phyloP scores from a whole-genome alignment of 495 filamentous ascomycete species.

The Daldinia caldariorum region DNA sequence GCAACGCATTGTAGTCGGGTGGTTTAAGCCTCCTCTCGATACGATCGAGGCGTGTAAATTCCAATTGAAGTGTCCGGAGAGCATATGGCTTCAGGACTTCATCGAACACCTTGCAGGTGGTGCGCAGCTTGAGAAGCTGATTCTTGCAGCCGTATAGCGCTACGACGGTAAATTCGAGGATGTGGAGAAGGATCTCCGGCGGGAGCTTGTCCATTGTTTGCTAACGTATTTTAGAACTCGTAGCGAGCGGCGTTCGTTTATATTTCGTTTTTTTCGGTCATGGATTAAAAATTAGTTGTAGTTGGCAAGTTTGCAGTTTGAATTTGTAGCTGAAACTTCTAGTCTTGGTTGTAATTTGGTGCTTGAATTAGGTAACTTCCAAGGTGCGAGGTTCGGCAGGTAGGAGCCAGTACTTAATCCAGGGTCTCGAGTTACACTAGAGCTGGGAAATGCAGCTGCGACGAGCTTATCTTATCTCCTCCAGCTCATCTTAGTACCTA shows the following conservation, averaged over 20 bases:
- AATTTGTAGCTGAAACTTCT: neutral
- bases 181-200: slow-evolving; percentile 28
- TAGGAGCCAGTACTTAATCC: neutral
- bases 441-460: neutral
- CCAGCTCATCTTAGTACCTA: no score
- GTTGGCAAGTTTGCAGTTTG: neutral
- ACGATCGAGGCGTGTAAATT: slow-evolving; percentile 44
- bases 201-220: slow-evolving; percentile 28
- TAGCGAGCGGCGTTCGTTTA: neutral
- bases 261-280: neutral
- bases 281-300: neutral
- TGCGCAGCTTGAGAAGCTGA: slow-evolving; percentile 35
- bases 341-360: no score
- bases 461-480: neutral
- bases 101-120: slow-evolving; percentile 43
- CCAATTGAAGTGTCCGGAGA: slow-evolving; percentile 40
- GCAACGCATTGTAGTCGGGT: slow-evolving; percentile 30
- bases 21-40: slow-evolving; percentile 10
- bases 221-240: neutral
- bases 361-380: no score
- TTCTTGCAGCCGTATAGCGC: slow-evolving; percentile 33
- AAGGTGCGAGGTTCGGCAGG: neutral
- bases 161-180: slow-evolving; percentile 28
- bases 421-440: no score
- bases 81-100: slow-evolving; percentile 40